Evolutionary conservation across 139 green algal genomes (phyloP), one percentile per base, ranked within the genome.

Genomic region (Micractinium conductrix): DNA sequence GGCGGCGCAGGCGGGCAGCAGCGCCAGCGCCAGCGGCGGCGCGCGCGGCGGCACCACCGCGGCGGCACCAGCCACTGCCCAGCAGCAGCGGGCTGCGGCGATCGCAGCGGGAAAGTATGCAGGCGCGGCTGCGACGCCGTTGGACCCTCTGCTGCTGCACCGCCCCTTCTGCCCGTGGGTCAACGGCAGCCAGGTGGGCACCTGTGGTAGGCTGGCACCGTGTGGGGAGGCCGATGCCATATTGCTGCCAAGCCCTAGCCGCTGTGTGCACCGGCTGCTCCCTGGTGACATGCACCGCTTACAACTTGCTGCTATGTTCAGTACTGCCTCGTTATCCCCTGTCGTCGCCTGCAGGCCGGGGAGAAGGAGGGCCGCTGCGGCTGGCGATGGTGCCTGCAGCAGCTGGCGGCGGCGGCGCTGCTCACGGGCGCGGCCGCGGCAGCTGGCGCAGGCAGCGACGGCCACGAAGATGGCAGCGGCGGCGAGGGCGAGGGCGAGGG

Each of bases 131-230:
- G 38, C 33, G 1, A 28, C 26, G 35, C 58, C 72, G 6, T 43
- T 91, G 44, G 79, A 91, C 65, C 85, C 85, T 5, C 45, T 90
- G 30, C 63, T 74, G 1, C 71, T 84, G 35, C 87, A 91, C 73
- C 79, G 87, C 28, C 37, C 69, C 38, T 90, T 86, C 71, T 91
- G 87, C 80, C 87, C 87, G 14, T 91, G 87, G 87, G 85, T 91
- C 55, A 87, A 81, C 60, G 33, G 65, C 72, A 58, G 22, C 19
- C 81, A 86, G 74, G 67, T 42, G n/a, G n/a, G n/a, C n/a, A n/a
- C n/a, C n/a, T n/a, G n/a, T n/a, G n/a, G n/a, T n/a, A n/a, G n/a
- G n/a, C n/a, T n/a, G n/a, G n/a, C n/a, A n/a, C n/a, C n/a, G n/a
- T n/a, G n/a, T n/a, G n/a, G n/a, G n/a, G n/a, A n/a, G n/a, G n/a